A percentile compares a stretch with the other conserved stretches of the same genome.
Conservation (phyloP, 345 rosid genomes). For the Murraya paniculata region DNA sequence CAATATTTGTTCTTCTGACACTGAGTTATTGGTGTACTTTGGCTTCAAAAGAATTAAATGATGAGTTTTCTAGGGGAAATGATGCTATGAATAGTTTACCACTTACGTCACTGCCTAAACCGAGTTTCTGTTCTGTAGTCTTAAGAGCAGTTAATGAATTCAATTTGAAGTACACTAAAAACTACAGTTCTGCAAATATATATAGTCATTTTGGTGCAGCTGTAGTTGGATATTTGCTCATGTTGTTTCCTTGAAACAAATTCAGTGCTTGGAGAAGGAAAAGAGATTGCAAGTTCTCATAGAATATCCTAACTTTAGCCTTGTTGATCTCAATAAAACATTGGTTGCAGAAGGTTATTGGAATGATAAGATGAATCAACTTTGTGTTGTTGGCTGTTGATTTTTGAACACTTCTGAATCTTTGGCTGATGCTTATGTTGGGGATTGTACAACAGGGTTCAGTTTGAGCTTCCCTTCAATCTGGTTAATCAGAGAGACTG, state of each 20-base stretch:
- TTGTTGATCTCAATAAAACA: constrained; percentile 5
- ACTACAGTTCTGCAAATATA: constrained; percentile 17
- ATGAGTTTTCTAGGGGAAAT: constrained; percentile 1
- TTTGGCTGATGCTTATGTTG: constrained; percentile 34
- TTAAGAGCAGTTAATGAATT: constrained; percentile 9
- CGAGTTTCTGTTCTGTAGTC: constrained; percentile 24
- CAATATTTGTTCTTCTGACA: constrained; percentile 35
- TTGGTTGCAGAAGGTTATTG: constrained; percentile 54
- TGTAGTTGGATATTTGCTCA: constrained; percentile 16
- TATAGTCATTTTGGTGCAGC: constrained; percentile 21
- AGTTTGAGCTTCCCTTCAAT: constrained; percentile 34
- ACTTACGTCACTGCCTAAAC: not conserved
- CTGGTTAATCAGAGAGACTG: constrained; percentile 31
- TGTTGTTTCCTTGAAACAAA: constrained; percentile 19
- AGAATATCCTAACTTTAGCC: not conserved
- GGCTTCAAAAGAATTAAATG: constrained; percentile 12
- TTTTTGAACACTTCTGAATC: constrained; percentile 25
- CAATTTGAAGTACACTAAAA: constrained; percentile 18
- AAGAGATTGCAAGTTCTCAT: constrained; percentile 23
- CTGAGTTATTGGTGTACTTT: constrained; percentile 16
- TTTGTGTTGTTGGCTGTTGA: constrained; percentile 33
- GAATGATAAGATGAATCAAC: constrained; percentile 35
- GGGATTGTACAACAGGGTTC: constrained; percentile 41
- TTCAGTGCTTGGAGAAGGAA: constrained; percentile 26
- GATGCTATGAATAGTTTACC: constrained; percentile 13